Conservation (phyloP, 2,329 filamentous ascomycete genomes). For the Fusarium keratoplasticum region DNA sequence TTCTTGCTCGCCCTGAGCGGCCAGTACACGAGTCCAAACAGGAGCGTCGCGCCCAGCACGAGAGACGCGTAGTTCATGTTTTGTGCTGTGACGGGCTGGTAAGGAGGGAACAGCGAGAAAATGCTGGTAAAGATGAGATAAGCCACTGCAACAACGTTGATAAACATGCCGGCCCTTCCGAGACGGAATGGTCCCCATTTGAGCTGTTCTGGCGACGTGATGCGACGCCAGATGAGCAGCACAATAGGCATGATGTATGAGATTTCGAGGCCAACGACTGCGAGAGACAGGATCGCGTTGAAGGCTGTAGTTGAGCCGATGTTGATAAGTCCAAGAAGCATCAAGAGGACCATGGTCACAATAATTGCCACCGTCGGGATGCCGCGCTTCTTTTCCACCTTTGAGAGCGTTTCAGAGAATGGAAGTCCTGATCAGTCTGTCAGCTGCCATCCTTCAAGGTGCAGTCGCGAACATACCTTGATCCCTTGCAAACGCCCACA, state of each 20-base stretch:
- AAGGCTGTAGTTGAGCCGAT: constrained; percentile 38
- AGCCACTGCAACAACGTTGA: constrained; percentile 16
- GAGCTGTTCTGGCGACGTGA: constrained; percentile 10
- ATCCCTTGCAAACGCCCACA: constrained; percentile 39
- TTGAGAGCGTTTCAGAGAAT: constrained; percentile 20
- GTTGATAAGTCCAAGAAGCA: constrained; percentile 36
- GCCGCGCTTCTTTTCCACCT: constrained; percentile 14
- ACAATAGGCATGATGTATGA: constrained; percentile 30
- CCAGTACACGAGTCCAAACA: constrained; percentile 36
- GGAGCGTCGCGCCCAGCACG: constrained; percentile 15
- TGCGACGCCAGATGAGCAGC: constrained; percentile 26
- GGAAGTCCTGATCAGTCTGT: constrained; percentile 14
- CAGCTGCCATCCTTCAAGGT: neutral
- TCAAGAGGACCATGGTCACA: constrained; percentile 6
- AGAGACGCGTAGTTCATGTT: constrained; percentile 18
- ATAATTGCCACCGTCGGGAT: constrained; percentile 23
- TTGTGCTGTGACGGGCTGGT: neutral
- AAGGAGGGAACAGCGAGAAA: constrained; percentile 30
- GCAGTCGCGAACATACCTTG: constrained; percentile 1
- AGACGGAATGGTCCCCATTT: constrained; percentile 31
- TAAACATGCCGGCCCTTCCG: constrained; percentile 12
- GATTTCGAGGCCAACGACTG: constrained; percentile 24
- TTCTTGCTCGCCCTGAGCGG: constrained; percentile 19
- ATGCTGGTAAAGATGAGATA: constrained; percentile 29
- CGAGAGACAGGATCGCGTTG: constrained; percentile 32